Percentiles rank a stretch among this genome's conserved stretches.
Conservation (phyloP, 2,329 filamentous ascomycete species). For the Talaromyces sp. region DNA sequence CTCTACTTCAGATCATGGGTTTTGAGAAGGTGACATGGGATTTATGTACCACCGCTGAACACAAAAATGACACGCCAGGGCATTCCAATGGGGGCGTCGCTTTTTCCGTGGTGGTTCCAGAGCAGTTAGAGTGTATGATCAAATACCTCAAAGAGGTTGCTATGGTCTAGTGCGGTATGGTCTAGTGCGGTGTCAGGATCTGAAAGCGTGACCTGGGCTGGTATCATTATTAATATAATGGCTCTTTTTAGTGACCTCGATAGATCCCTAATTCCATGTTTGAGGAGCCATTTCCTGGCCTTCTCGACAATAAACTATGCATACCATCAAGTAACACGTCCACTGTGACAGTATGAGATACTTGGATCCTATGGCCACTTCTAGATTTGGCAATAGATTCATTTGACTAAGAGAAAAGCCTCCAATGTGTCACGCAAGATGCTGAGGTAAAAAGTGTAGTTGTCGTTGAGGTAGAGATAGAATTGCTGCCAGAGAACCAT, state of each 20-base stretch:
- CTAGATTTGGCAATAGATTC: background rate
- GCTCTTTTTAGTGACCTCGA: background rate
- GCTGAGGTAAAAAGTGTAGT: background rate
- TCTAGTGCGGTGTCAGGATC: background rate
- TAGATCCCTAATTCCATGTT: background rate
- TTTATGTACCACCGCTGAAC: background rate
- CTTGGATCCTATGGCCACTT: background rate
- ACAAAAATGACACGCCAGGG: background rate
- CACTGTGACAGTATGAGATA: background rate
- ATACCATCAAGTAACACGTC: background rate
- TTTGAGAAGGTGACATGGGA: background rate
- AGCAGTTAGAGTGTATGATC: constrained; percentile 1
- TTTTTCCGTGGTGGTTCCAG: background rate
- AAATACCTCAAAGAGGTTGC: background rate
- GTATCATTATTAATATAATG: background rate
- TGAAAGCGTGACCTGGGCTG: background rate
- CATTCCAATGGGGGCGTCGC: background rate
- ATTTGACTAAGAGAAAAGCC: background rate
- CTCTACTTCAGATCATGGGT: background rate
- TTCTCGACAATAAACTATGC: background rate
- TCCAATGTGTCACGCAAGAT: background rate
- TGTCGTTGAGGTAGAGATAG: background rate
- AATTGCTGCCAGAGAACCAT: background rate
- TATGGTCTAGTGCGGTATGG: background rate
- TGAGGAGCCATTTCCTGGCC: background rate